A percentile compares a stretch with the other conserved stretches of the same genome.
phyloP scores from a whole-genome alignment of 495 filamentous ascomycete species.

The Thermothielavioides terrestris region DNA sequence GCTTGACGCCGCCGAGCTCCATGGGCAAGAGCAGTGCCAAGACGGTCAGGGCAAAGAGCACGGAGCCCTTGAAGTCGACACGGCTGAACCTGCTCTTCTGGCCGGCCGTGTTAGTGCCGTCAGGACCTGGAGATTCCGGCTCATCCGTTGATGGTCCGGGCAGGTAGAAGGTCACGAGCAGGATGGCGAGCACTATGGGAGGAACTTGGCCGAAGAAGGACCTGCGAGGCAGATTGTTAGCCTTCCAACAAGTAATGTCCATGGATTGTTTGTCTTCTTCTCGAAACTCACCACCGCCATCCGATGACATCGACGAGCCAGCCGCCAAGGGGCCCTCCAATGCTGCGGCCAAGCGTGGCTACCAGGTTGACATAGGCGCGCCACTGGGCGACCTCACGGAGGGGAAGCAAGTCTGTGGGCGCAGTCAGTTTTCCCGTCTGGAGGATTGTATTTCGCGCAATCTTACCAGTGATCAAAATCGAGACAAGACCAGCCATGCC shows the following conservation, averaged over 20 bases:
- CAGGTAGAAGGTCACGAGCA: slow-evolving; percentile 41
- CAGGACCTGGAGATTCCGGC: background rate
- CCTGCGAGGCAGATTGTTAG: background rate
- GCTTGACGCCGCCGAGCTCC: slow-evolving; percentile 49
- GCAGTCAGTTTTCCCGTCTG: background rate
- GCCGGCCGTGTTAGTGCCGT: background rate
- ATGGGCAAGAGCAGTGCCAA: slow-evolving; percentile 45
- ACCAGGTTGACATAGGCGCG: slow-evolving; percentile 58
- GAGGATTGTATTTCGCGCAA: background rate
- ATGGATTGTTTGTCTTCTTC: too few relatives aligned
- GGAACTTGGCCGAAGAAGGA: slow-evolving; percentile 55
- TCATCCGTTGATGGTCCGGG: slow-evolving; percentile 14
- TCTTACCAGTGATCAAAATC: slow-evolving; percentile 52
- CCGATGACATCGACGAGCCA: slow-evolving; percentile 56
- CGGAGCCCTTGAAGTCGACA: slow-evolving; percentile 52
- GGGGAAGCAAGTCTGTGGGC: slow-evolving; percentile 48
- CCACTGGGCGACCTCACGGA: slow-evolving; percentile 60
- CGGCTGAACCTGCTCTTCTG: slow-evolving; percentile 30
- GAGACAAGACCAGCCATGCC: slow-evolving; percentile 50
- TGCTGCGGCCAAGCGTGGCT: slow-evolving; percentile 53
- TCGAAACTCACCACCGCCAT: slow-evolving; percentile 50
- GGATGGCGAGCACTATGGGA: slow-evolving; percentile 44
- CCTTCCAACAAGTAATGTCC: too few relatives aligned
- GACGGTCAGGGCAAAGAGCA: slow-evolving; percentile 41
- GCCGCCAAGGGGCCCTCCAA: slow-evolving; percentile 58